Conservation (phyloP, 257 asterid genomes). For the Fraxinus anomala region DNA sequence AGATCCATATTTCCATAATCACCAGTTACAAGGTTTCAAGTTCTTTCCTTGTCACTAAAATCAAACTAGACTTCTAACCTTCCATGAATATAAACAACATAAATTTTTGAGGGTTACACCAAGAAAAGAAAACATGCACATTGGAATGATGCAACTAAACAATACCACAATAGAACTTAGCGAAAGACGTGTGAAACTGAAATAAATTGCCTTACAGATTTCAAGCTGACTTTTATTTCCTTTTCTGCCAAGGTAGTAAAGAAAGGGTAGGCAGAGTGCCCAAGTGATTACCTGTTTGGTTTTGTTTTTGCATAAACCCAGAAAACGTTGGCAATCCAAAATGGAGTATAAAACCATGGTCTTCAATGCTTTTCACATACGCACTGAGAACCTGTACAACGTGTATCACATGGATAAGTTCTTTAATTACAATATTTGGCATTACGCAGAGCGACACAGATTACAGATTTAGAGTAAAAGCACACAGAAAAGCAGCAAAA, state of each 20-base stretch:
- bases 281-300: slow-evolving; percentile 56
- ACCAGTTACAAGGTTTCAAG: neutral
- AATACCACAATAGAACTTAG: neutral
- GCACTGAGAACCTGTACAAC: slow-evolving; percentile 79
- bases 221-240: neutral
- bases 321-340: slow-evolving; percentile 70
- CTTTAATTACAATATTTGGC: slow-evolving; percentile 5
- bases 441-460: slow-evolving; percentile 20
- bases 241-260: neutral
- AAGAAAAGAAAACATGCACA: neutral
- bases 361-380: slow-evolving; percentile 85
- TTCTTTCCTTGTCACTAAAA: slow-evolving; percentile 1
- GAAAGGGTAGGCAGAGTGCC: neutral
- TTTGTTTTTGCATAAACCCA: slow-evolving; percentile 74
- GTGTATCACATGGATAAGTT: slow-evolving; percentile 17
- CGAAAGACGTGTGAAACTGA: neutral
- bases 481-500: neutral
- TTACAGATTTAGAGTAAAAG: neutral
- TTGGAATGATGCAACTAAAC: neutral
- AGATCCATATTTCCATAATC: neutral
- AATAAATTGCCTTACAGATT: neutral
- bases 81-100: neutral
- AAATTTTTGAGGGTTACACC: neutral
- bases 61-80: slow-evolving; percentile 13
- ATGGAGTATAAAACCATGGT: slow-evolving; percentile 88